phyloP scores from a whole-genome alignment of 345 rosid species.

The Eucalyptus erythrocorys region DNA sequence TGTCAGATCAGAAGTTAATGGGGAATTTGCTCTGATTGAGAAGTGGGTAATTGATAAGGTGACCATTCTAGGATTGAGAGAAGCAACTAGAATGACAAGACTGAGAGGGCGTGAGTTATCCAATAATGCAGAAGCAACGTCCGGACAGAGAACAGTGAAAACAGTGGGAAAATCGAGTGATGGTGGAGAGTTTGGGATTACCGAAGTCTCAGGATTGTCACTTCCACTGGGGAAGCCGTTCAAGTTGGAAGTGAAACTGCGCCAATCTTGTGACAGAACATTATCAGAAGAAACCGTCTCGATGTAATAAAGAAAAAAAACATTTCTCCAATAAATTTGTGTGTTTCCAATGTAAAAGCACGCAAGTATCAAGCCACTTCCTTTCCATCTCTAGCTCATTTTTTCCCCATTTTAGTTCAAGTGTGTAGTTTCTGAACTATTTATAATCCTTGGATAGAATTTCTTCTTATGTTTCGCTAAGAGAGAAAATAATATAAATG shows the following conservation, averaged over 20 bases:
- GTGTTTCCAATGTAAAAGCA: background rate
- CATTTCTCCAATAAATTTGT: background rate
- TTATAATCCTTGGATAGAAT: background rate
- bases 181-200: background rate
- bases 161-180: background rate
- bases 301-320: background rate
- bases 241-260: constrained; percentile 15
- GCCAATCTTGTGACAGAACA: background rate
- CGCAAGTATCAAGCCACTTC: background rate
- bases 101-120: constrained; percentile 13
- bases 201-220: background rate
- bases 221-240: constrained; percentile 27
- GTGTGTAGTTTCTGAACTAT: background rate
- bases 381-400: background rate
- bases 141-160: background rate
- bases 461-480: background rate
- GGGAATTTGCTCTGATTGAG: constrained; percentile 32
- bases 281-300: background rate
- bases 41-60: constrained; percentile 39
- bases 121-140: background rate
- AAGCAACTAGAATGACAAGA: background rate
- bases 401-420: background rate
- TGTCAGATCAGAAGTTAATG: constrained; percentile 39
- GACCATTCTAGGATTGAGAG: constrained; percentile 35
- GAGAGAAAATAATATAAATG: too few relatives aligned